Evolutionary conservation across 345 rosid species (phyloP).

Genomic region (Salix udensis): DNA sequence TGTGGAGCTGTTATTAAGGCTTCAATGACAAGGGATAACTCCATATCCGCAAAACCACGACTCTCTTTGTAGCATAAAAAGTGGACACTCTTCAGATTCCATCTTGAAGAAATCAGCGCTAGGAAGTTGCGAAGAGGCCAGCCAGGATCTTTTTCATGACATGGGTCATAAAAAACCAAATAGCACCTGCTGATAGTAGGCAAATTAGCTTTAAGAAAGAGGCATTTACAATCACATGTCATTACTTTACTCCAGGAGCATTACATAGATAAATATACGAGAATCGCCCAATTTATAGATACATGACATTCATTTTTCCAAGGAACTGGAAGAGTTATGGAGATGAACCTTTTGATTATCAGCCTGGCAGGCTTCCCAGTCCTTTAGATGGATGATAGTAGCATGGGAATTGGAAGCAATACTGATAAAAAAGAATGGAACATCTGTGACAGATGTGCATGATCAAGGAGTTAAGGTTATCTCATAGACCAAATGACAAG

Average conservation of each 20-base stretch:
- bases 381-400: slow-evolving; percentile 58
- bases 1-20: slow-evolving; percentile 53
- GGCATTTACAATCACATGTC: neutral
- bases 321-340: slow-evolving; percentile 1
- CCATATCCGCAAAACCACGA: slow-evolving; percentile 84
- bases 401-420: slow-evolving; percentile 55
- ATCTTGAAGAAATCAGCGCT: slow-evolving; percentile 63
- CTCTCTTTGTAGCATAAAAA: slow-evolving; percentile 87
- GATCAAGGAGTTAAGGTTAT: neutral
- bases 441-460: slow-evolving; percentile 42
- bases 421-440: slow-evolving; percentile 76
- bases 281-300: neutral
- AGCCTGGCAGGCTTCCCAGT: slow-evolving; percentile 60
- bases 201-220: slow-evolving; percentile 8
- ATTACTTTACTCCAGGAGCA: neutral
- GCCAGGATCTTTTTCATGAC: slow-evolving; percentile 83
- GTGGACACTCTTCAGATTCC: slow-evolving; percentile 61
- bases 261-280: neutral
- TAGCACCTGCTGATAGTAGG: slow-evolving; percentile 49
- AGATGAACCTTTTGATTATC: slow-evolving; percentile 66
- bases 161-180: slow-evolving; percentile 88
- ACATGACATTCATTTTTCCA: slow-evolving; percentile 2
- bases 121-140: slow-evolving; percentile 97
- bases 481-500: neutral
- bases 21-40: slow-evolving; percentile 77